Conservation (phyloP, 148 eudicot genomes). For the Silene uniflora region DNA sequence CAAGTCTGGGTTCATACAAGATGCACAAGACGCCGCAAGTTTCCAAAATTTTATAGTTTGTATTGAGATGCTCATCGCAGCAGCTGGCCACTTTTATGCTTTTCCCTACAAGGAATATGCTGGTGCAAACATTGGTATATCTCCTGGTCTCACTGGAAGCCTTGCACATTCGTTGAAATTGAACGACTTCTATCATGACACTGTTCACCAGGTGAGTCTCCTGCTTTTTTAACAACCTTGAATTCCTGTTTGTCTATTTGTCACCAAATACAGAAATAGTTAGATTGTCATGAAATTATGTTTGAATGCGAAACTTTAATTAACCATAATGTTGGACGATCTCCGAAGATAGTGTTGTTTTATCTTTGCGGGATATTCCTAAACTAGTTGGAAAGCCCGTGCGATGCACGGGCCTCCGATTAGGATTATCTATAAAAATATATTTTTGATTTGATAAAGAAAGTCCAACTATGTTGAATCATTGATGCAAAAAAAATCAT, state of each 20-base stretch:
- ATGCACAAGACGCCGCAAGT: constrained; percentile 79
- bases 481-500: too few species aligned
- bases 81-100: constrained; percentile 85
- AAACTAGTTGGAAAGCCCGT: too few species aligned
- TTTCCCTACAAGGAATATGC: constrained; percentile 97
- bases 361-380: too few species aligned
- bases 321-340: neutral
- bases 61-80: constrained; percentile 98
- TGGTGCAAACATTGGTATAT: constrained; percentile 84
- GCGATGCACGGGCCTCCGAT: too few species aligned
- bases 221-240: neutral
- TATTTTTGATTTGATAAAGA: too few species aligned
- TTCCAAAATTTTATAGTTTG: constrained; percentile 85
- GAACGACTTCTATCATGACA: constrained; percentile 95
- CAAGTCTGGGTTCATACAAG: constrained; percentile 67
- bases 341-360: neutral
- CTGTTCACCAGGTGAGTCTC: constrained; percentile 79
- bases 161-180: constrained; percentile 87
- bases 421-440: too few species aligned
- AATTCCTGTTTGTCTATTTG: neutral
- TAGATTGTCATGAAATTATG: neutral
- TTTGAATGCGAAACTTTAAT: constrained; percentile 4
- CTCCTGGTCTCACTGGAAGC: constrained; percentile 65
- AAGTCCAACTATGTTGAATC: too few species aligned
- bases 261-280: neutral